These are phyloP conservation scores for Dryas octopetala DNA, from an alignment of 306 rosid species.

Conservation along the genomic window DNA sequence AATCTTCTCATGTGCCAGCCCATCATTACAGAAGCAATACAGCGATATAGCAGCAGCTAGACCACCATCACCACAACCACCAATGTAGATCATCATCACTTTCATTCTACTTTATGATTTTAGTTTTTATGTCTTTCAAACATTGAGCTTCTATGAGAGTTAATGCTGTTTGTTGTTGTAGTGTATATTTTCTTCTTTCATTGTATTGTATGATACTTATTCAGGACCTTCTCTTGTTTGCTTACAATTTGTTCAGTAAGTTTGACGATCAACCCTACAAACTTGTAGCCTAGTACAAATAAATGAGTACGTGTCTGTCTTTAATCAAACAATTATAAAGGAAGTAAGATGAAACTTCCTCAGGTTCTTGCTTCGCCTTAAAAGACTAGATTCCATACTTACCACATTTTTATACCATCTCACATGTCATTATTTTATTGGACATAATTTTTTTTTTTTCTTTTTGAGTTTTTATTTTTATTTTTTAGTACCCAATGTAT, in stretches of 20 bases:
- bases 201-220: neutral
- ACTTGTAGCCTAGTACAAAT: no score
- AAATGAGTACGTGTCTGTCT: no score
- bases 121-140: neutral
- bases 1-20: slow-evolving; percentile 48
- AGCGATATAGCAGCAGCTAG: slow-evolving; percentile 32
- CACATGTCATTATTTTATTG: no score
- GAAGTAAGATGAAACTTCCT: no score
- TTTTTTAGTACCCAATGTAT: no score
- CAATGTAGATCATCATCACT: slow-evolving; percentile 13
- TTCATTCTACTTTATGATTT: neutral
- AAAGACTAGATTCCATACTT: no score
- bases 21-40: slow-evolving; percentile 49
- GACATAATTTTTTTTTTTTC: no score
- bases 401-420: no score
- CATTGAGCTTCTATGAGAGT: neutral
- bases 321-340: no score
- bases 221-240: neutral
- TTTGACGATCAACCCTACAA: no score
- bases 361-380: no score
- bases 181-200: neutral
- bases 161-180: neutral
- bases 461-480: no score
- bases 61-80: slow-evolving; percentile 20
- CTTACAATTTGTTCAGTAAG: neutral